Base-by-base conservation (phyloP, 768 basidiomycete species). In the Lactarius sanguifluus region DNA sequence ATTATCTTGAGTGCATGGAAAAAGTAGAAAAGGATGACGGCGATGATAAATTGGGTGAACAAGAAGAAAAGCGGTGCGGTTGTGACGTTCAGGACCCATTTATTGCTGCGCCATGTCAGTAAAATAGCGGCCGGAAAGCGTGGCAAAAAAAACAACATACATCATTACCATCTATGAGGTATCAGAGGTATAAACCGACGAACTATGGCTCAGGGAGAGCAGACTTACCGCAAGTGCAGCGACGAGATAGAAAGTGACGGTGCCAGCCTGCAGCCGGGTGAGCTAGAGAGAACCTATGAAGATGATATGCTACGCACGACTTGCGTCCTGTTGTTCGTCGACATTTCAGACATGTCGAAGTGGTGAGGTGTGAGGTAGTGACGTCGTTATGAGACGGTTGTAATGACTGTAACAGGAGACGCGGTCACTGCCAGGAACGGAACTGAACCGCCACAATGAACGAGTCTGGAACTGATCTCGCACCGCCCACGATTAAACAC, bases 11-110 rank as follows among this genome's bases (percentile, higher is more conserved):
- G 61, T 20, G 81, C 71, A 73, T 90, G 85, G 1, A 85, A 85
- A n/a, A 81, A 70, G 23, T 88, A 76, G 77, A 95, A 91, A 13
- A 95, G 83, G 12, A 87, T 40, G 34, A 92, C 86, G 9, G 94
- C 94, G 61, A 96, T 92, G 57, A 85, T 69, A 12, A 95, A 83
- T 73, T 96, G 94, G 2, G 82, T 79, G 78, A 90, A 87, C 18
- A 96, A 82, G 82, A 96, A 95, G 80, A 96, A 96, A 2, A 96
- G 81, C 0, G 94, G 94, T 2, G 85, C 85, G 16, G 81, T 75
- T 20, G 92, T 91, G 25, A 78, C 77, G 74, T 89, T 88, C 34
- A 96, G 81, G 15, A 96, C 94, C 92, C 91, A 93, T 90, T 95
- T 94, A 72, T 94, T 94, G 45, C 91, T 93, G 76, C 2, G 64